Evolutionary conservation across 257 asterid species (phyloP).

Genomic region (Nicotiana undulata): DNA sequence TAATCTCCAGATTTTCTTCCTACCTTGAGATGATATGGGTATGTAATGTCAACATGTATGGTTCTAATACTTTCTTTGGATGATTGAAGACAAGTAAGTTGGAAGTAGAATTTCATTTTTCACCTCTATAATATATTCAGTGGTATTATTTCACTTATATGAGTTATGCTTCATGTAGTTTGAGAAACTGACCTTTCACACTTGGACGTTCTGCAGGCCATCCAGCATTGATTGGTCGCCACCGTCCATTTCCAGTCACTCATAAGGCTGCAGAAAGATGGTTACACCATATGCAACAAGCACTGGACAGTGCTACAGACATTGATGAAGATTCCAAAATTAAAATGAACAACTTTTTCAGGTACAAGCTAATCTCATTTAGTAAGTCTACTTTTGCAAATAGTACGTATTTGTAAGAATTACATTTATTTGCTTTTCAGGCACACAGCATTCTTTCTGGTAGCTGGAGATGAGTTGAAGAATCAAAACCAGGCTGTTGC

Average conservation of each 20-base stretch:
- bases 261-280: constrained; percentile 92
- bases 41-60: background rate
- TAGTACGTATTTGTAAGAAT: background rate
- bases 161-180: background rate
- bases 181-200: background rate
- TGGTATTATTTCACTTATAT: background rate
- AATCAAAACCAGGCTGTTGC: constrained; percentile 39
- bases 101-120: background rate
- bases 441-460: constrained; percentile 96
- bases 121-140: background rate
- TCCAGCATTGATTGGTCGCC: constrained; percentile 95
- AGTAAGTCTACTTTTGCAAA: background rate
- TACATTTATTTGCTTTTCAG: constrained; percentile 15
- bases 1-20: background rate
- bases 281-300: constrained; percentile 92
- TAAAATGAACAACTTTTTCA: constrained; percentile 76
- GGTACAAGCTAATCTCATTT: constrained; percentile 32
- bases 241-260: constrained; percentile 89
- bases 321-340: constrained; percentile 71
- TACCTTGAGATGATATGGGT: background rate
- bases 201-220: constrained; percentile 50
- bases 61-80: background rate
- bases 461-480: constrained; percentile 86
- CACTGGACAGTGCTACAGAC: constrained; percentile 51
- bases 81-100: background rate